Base-by-base conservation (phyloP, 1,284 basidiomycete genomes). In the Cystobasidium sp. region DNA sequence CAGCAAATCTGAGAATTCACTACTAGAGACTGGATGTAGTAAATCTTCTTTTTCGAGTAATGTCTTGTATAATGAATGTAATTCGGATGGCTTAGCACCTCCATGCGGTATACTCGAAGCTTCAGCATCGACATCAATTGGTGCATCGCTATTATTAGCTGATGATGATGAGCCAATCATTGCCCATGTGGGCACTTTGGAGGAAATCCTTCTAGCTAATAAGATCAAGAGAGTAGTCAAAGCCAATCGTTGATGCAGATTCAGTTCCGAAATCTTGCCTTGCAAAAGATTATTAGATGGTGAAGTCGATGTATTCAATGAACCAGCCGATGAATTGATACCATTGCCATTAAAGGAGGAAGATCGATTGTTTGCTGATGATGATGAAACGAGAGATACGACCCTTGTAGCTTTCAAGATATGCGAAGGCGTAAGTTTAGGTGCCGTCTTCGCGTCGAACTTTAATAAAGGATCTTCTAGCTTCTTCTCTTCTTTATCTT, bases 201-300 rank as follows among this genome's bases (percentile, higher is more conserved):
- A 51, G 16, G 49, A 41, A 37, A 66, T 66, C 31, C 64, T 37
- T 58, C 71, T 51, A 14, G 52, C 62, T 12, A 72, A 39, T 12
- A 64, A 31, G 10, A 75, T 68, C n/a, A 64, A 47, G 49, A 75
- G 65, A 24, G 24, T 44, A 18, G 69, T 64, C 18, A 75, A 68
- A 37, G 64, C 75, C 6, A 75, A 3, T 41, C 75, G 62, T 24
- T 65, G 52, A 44, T 75, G 75, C 18, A 75, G 41, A 37, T 68
- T 68, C 37, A 68, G 39, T 9, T 68, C 66, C 20, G 24, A 20
- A 7, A 75, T 68, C 31, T 73, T 73, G 12, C 31, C 47, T 56
- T 66, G 59, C 52, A 73, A 43, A n/a, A 73, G 41, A 46, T 44
- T 44, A 46, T 43, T 65, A 16, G 62, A 53, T 2, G 58, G 53